phyloP scores from a whole-genome alignment of 2,329 filamentous ascomycete species.

The Arthrobotrys iridis region DNA sequence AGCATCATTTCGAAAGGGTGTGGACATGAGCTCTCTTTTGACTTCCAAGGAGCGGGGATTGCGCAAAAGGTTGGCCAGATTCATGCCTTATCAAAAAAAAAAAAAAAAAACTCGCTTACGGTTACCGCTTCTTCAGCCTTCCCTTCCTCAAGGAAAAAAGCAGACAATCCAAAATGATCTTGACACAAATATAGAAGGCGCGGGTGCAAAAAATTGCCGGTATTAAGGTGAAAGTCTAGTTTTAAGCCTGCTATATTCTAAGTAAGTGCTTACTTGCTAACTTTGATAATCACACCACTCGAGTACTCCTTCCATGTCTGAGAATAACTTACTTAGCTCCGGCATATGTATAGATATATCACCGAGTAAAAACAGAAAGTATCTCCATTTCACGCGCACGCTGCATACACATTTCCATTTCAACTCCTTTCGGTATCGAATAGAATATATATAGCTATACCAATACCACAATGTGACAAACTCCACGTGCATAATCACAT shows the following conservation, averaged over 20 bases:
- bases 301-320: too few species aligned
- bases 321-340: background rate
- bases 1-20: background rate
- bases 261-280: slow-evolving; percentile 5
- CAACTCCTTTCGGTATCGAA: too few species aligned
- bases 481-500: too few species aligned
- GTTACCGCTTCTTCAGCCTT: slow-evolving; percentile 38
- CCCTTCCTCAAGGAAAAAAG: slow-evolving; percentile 1
- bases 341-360: too few species aligned
- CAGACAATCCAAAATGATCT: background rate
- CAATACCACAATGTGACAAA: too few species aligned
- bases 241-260: slow-evolving; percentile 6
- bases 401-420: too few species aligned
- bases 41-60: background rate
- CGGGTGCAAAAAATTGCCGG: too few species aligned
- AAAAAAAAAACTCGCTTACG: slow-evolving; percentile 43
- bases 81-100: slow-evolving; percentile 42
- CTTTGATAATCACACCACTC: too few species aligned
- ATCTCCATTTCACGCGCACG: too few species aligned
- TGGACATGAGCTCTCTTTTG: slow-evolving; percentile 35
- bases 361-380: too few species aligned
- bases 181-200: slow-evolving; percentile 24
- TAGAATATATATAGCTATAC: too few species aligned
- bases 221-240: background rate
- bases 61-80: slow-evolving; percentile 26